Base-by-base conservation (phyloP, 192 early-diverging fungal genomes). In the Coemansia reversa region DNA sequence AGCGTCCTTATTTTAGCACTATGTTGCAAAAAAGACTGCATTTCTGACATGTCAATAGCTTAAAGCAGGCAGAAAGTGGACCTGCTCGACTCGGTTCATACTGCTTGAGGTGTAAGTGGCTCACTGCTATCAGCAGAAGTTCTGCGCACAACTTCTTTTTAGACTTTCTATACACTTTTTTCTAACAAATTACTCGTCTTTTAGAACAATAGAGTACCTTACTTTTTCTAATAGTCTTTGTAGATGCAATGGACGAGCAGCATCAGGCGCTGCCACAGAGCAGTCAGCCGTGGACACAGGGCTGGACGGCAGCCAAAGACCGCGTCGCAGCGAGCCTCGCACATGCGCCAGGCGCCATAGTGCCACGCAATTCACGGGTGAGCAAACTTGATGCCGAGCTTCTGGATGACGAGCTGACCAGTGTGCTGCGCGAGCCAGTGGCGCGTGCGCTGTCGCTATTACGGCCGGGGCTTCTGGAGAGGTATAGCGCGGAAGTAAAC, bases 331-430 rank as follows among this genome's bases (percentile, higher is more conserved):
- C 83, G 73, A 63, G 83, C 35, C 68, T 90, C 85, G 62, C 86
- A 86, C 54, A 87, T 71, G 71, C 91, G 88, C 84, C 73, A 87
- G 76, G n/a, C 81, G 80, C n/a, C 80, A 90, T 61, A n/a, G 75
- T 69, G 24, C 63, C 69, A 19, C 72, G 70, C 53, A 73, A 42
- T 48, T 63, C 65, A 77, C 86, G 93, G 23, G 92, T 94, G 32
- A 86, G 86, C 63, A 92, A 95, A 69, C 79, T 95, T 8, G 94
- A 95, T 74, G 87, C 92, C 2, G 90, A 91, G 30, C 76, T 93
- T 19, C 84, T 95, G 25, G 92, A 95, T 56, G 74, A 65, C 39
- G 92, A 95, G 68, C 73, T 95, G 7, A 79, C 89, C 35, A 84
- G 73, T 25, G 90, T 90, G 64, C 70, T 95, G 28, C 90, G 89